Base-by-base conservation (phyloP, 305 asterid species). In the Nicotiana rustica region DNA sequence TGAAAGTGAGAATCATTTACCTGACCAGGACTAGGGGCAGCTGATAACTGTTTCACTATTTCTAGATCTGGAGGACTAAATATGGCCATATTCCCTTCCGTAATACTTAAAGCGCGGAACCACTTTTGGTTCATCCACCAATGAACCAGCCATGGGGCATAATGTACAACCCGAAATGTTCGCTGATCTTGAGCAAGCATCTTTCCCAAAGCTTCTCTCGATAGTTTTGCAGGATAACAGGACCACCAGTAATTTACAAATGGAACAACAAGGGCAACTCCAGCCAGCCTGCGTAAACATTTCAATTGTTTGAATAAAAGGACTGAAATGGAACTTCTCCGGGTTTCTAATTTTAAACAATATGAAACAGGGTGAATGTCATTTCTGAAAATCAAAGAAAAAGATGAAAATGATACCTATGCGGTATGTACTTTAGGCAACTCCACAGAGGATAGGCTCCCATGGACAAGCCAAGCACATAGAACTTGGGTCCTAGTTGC, bases 161-260 rank as follows among this genome's bases (percentile, higher is more conserved):
- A 82, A 82, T 80, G 88, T 6, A 70, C 90, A 59, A 87, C 49
- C 10, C 68, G 79, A 56, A 87, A 83, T 60, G 87, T 17, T 81
- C 84, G 61, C 38, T 76, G 84, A 67, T 85, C 88, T 73, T 83
- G 86, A 15, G 35, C 17, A 67, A 83, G 85, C 10, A 62, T 83
- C 82, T 36, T 71, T 10, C 82, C 41, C 1, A 85, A 15, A 18
- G 82, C 60, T 73, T 56, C 38, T 29, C 67, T 82, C 3, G 85
- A 83, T 59, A 85, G 6, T 36, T 83, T 73, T 4, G 86, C 13
- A 1, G 90, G 88, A 59, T 83, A 77, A 83, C 80, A 61, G 25
- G 82, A 81, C 90, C 90, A 87, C 90, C 90, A 87, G 55, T 83
- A 87, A 77, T 85, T 82, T 57, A 87, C 87, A 79, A 79, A 67